Evolutionary conservation across 345 rosid genomes (phyloP).

Genomic region (Citrus sinensis): DNA sequence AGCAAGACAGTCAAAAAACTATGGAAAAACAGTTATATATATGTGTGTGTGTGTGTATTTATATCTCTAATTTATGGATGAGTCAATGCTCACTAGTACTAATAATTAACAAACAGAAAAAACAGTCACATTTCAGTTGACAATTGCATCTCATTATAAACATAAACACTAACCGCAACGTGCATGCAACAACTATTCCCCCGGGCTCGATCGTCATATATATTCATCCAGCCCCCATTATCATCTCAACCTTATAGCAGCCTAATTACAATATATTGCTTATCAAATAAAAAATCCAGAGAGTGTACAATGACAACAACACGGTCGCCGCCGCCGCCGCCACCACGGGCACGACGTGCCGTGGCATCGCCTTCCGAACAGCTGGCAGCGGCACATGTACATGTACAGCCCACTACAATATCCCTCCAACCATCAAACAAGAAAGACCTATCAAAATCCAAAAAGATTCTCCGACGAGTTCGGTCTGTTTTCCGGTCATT

Average conservation of each 20-base stretch:
- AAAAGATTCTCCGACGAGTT: slow-evolving; percentile 42
- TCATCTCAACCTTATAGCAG: background rate
- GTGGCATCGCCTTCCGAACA: background rate
- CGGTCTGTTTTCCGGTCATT: slow-evolving; percentile 70
- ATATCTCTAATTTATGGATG: background rate
- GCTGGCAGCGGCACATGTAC: background rate
- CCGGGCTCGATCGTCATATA: background rate
- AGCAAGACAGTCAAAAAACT: too few species aligned
- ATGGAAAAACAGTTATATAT: too few species aligned
- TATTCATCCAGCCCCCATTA: background rate
- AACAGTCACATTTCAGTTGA: background rate
- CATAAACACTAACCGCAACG: background rate
- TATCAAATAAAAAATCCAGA: background rate
- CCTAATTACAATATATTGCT: background rate
- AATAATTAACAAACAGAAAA: background rate
- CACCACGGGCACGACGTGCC: background rate
- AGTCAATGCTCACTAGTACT: background rate
- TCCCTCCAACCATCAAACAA: background rate
- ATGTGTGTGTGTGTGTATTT: too few species aligned
- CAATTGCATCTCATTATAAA: background rate
- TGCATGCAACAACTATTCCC: slow-evolving; percentile 1
- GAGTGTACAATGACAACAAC: background rate
- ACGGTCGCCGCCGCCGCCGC: background rate
- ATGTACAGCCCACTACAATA: background rate
- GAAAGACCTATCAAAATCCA: background rate